phyloP scores from a whole-genome alignment of 306 rosid genomes.

The Gleditsia sinensis region DNA sequence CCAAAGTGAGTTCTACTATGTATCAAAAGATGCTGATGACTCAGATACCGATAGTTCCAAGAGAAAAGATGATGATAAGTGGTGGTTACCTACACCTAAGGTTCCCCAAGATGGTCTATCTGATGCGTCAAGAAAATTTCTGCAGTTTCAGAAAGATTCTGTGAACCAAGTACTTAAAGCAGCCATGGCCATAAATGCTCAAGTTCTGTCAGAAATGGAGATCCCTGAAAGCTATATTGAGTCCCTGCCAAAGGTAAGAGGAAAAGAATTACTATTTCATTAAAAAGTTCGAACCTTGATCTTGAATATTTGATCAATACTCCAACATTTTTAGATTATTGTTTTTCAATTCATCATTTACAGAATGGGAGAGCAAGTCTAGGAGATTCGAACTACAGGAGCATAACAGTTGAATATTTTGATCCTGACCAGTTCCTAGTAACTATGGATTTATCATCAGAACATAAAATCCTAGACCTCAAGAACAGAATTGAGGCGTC shows the following conservation, averaged over 20 bases:
- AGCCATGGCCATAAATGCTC: conserved; percentile 99
- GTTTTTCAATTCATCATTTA: background rate
- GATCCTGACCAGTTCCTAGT: conserved; percentile 91
- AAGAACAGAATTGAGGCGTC: conserved; percentile 96
- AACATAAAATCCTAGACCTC: conserved; percentile 83
- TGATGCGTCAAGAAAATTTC: conserved; percentile 73
- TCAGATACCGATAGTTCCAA: conserved; percentile 49
- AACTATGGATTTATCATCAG: conserved; percentile 83
- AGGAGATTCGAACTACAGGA: conserved; percentile 75
- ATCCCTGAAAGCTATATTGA: conserved; percentile 92
- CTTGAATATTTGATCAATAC: no score
- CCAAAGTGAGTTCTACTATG: conserved; percentile 78
- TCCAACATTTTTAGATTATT: no score
- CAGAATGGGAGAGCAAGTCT: conserved; percentile 98
- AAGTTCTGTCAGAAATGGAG: conserved; percentile 88
- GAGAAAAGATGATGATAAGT: conserved; percentile 74
- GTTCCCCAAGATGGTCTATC: conserved; percentile 88
- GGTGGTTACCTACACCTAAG: conserved; percentile 95
- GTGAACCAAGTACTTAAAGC: conserved; percentile 99
- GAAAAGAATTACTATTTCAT: background rate
- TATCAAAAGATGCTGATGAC: conserved; percentile 63
- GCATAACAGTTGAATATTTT: conserved; percentile 82
- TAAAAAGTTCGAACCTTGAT: background rate
- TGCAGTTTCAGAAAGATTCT: conserved; percentile 90
- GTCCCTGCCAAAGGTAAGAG: conserved; percentile 83